phyloP scores from a whole-genome alignment of 129 eudicot species.

The Helianthus tuberosus region DNA sequence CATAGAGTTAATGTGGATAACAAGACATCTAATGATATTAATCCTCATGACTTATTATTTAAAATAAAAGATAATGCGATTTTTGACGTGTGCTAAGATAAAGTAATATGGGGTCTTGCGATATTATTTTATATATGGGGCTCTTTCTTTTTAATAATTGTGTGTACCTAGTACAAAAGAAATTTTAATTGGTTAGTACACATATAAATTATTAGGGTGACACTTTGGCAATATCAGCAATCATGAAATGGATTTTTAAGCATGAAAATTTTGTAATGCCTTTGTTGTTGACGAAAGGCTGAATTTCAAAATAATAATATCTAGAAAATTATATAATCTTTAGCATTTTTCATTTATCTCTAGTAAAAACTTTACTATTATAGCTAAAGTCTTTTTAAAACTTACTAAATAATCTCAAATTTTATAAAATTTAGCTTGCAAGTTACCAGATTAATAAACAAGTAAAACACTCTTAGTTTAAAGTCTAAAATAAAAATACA shows the following conservation, averaged over 20 bases:
- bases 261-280: not conserved
- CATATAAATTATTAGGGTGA: constrained; percentile 5
- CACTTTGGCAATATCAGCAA: constrained; percentile 21
- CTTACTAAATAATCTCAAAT: no score
- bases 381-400: no score
- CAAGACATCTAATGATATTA: not conserved
- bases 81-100: constrained; percentile 15
- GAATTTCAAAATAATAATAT: not conserved
- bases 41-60: not conserved
- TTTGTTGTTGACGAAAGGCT: not conserved
- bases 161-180: constrained; percentile 18
- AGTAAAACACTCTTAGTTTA: no score
- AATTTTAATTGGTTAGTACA: constrained; percentile 1
- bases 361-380: no score
- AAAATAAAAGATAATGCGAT: constrained; percentile 7
- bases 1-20: constrained; percentile 9
- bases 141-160: constrained; percentile 18
- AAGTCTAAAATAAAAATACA: no score
- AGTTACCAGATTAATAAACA: no score
- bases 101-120: constrained; percentile 25
- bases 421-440: no score
- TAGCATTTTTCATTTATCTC: no score
- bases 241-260: constrained; percentile 13
- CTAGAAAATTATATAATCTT: not conserved
- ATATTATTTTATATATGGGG: not conserved